Conservation (phyloP, 345 rosid genomes). For the Camelina laxa region DNA sequence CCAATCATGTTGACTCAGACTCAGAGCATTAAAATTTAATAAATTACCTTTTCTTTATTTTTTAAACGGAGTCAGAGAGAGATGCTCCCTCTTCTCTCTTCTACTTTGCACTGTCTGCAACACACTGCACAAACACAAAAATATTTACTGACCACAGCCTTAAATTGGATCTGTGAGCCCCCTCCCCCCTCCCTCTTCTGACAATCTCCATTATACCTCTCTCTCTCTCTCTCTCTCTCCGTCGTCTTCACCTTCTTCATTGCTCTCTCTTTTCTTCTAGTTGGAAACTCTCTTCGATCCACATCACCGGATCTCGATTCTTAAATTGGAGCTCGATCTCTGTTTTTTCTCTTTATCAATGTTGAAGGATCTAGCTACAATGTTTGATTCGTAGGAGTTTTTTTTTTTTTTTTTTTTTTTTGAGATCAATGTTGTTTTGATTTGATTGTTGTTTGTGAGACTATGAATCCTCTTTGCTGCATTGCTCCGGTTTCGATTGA, state of each 20-base stretch:
- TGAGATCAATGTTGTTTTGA: conserved; percentile 33
- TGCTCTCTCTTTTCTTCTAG: conserved; percentile 15
- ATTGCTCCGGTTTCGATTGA: conserved; percentile 99
- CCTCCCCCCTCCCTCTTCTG: conserved; percentile 39
- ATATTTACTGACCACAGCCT: conserved; percentile 58
- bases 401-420: neutral
- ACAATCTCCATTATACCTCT: conserved; percentile 43
- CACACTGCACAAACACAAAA: conserved; percentile 52
- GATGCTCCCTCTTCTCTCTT: conserved; percentile 38
- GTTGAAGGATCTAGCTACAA: neutral
- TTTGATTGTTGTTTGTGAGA: conserved; percentile 24
- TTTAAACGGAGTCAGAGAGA: conserved; percentile 42
- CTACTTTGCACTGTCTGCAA: conserved; percentile 25
- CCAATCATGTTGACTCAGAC: conserved; percentile 41
- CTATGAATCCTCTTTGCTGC: conserved; percentile 98
- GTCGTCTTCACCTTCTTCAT: neutral
- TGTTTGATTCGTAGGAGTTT: neutral
- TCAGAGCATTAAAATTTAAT: conserved; percentile 38
- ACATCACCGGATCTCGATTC: conserved; percentile 32
- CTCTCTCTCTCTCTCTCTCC: conserved; percentile 22
- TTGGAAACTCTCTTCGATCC: conserved; percentile 2
- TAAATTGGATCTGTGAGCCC: conserved; percentile 58
- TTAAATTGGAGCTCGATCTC: conserved; percentile 7
- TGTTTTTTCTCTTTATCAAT: neutral
- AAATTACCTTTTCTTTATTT: conserved; percentile 21